A percentile compares a stretch with the other conserved stretches of the same genome.
Evolutionary conservation across 2,329 filamentous ascomycete genomes (phyloP).

Genomic region (Sclerotinia trifoliorum): DNA sequence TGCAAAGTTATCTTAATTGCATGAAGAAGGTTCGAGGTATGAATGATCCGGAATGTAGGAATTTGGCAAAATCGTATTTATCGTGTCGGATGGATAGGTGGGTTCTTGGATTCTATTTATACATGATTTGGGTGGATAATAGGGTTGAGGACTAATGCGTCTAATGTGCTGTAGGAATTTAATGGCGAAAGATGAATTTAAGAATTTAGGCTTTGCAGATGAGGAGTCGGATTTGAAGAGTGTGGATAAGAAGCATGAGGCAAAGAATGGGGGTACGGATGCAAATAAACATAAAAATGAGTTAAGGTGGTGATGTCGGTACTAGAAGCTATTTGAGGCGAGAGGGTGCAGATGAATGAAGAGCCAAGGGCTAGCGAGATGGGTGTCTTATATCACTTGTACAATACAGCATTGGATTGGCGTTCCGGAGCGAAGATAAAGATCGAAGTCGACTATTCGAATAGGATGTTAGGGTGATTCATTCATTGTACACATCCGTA

Average conservation of each 20-base stretch:
- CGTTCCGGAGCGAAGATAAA: neutral
- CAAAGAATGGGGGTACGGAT: slow-evolving; percentile 27
- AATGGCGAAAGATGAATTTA: slow-evolving; percentile 94
- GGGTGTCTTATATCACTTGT: neutral
- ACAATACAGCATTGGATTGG: slow-evolving; percentile 9
- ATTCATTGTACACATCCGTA: too few relatives aligned
- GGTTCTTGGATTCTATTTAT: slow-evolving; percentile 37
- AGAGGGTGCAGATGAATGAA: neutral
- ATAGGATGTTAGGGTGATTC: neutral
- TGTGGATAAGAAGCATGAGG: slow-evolving; percentile 23
- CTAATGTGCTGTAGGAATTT: slow-evolving; percentile 65
- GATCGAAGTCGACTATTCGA: neutral
- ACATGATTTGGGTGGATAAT: too few relatives aligned
- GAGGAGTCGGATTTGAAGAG: slow-evolving; percentile 29
- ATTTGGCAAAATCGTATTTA: slow-evolving; percentile 84
- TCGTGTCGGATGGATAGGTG: slow-evolving; percentile 93
- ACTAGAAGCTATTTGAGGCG: neutral
- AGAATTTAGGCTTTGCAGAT: slow-evolving; percentile 76
- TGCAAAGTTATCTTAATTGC: slow-evolving; percentile 81
- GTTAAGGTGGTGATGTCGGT: slow-evolving; percentile 32
- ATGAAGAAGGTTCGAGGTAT: slow-evolving; percentile 80
- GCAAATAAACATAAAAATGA: slow-evolving; percentile 34
- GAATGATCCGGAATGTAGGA: slow-evolving; percentile 83
- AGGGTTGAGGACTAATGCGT: neutral
- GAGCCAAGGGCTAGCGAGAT: too few relatives aligned